Evolutionary conservation across 1,284 basidiomycete species (phyloP), one percentile per base, ranked within the genome.

Genomic region (Irpex rosettiformis): DNA sequence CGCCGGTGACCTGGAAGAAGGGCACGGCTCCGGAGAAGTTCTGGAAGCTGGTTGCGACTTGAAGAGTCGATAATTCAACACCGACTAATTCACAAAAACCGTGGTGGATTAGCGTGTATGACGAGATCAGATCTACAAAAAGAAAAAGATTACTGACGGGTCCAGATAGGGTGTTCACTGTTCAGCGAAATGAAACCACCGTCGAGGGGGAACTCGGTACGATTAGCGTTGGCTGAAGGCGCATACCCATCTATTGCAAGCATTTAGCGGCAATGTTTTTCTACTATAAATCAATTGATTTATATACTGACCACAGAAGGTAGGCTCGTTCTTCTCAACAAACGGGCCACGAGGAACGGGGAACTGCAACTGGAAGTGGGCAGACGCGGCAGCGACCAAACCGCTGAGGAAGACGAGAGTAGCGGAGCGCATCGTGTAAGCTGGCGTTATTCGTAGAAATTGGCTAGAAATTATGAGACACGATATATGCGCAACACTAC

Each of bases 281-380:
- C 52, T 52, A 42, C 37, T 45, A 6, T 55, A 58, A 53, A 48
- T 37, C 8, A 49, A 16, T 11, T n/a, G 18, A 13, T 7, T 51
- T 16, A 33, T 16, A 43, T 21, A 69, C 78, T 8, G 64, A 82
- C 81, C 80, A 66, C 85, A 84, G 66, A 86, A 84, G 1, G 64
- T 75, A n/a, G 77, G 72, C 69, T 91, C 88, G 18, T 79, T 67
- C 58, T 83, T 76, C 61, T 84, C 81, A 58, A 74, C 75, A 65
- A 89, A 88, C 0, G 60, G 64, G 5, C 88, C 88, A 53, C 88
- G 77, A 4, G 86, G 81, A 3, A 74, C 63, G 40, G 89, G 89
- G 70, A 79, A 91, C 67, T 83, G 79, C 42, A 91, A 75, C 59
- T 86, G 82, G 75, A 89, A 91, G 70, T 91, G 89, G 5, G 86